Conservation (phyloP, 768 basidiomycete genomes). For the Boletus vermiculosoides region DNA sequence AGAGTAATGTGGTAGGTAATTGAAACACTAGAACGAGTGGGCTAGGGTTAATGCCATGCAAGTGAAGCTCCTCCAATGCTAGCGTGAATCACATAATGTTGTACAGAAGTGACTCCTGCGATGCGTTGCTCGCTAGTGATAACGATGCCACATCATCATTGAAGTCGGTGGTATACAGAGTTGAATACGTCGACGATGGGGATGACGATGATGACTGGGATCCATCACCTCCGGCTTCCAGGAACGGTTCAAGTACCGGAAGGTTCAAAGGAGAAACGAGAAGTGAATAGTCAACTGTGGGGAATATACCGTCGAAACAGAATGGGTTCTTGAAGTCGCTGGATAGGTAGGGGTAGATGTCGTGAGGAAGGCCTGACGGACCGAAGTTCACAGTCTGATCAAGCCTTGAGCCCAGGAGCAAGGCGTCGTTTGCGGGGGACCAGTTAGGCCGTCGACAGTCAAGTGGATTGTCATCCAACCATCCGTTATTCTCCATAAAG, state of each 20-base stretch:
- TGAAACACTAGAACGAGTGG: slow-evolving; percentile 11
- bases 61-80: slow-evolving; percentile 1
- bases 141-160: slow-evolving; percentile 8
- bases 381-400: slow-evolving; percentile 3
- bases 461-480: slow-evolving; percentile 2
- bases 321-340: slow-evolving; percentile 1
- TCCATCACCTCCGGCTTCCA: slow-evolving; percentile 14
- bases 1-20: neutral
- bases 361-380: neutral
- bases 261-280: slow-evolving; percentile 8
- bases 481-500: slow-evolving; percentile 2
- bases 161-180: slow-evolving; percentile 11
- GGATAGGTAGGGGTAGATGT: slow-evolving; percentile 3
- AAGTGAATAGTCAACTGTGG: slow-evolving; percentile 8
- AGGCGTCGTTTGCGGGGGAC: neutral
- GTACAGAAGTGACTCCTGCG: slow-evolving; percentile 17
- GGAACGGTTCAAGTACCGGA: slow-evolving; percentile 15
- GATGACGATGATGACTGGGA: slow-evolving; percentile 23
- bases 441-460: slow-evolving; percentile 5
- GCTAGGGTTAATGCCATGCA: neutral
- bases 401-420: neutral
- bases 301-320: slow-evolving; percentile 5
- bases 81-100: slow-evolving; percentile 16
- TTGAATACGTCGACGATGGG: slow-evolving; percentile 25
- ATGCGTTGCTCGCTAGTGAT: slow-evolving; percentile 6